These are phyloP conservation scores for Tetracladium maxilliforme DNA, from an alignment of 2,329 filamentous ascomycete species.

Conservation along the genomic window DNA sequence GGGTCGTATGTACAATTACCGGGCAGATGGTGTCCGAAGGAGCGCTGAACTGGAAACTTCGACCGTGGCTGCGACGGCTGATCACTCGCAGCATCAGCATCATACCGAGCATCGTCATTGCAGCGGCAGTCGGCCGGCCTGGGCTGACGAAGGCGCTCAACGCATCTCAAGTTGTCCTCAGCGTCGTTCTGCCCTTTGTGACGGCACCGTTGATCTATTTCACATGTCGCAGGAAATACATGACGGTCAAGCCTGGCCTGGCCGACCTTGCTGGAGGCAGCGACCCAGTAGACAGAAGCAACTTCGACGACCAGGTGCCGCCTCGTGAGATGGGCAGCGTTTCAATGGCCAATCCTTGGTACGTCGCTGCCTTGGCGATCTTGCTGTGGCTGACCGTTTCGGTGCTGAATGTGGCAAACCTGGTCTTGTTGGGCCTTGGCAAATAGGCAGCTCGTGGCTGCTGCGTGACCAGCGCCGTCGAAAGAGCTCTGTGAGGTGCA, in stretches of 20 bases:
- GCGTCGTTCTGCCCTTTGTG: constrained; percentile 70
- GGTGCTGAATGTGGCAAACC: constrained; percentile 63
- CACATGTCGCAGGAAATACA: constrained; percentile 64
- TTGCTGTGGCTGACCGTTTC: constrained; percentile 62
- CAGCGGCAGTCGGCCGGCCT: constrained; percentile 56
- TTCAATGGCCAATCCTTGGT: constrained; percentile 58
- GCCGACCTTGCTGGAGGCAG: constrained; percentile 17
- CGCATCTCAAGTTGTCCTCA: constrained; percentile 64
- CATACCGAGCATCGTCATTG: constrained; percentile 70
- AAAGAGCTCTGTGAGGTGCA: too few relatives aligned
- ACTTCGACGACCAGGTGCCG: constrained; percentile 1
- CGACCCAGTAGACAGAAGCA: constrained; percentile 7
- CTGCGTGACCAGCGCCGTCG: too few relatives aligned
- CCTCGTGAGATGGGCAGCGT: neutral
- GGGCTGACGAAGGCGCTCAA: constrained; percentile 61
- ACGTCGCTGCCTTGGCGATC: constrained; percentile 39
- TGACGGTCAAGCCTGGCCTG: constrained; percentile 47
- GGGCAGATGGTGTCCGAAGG: constrained; percentile 84
- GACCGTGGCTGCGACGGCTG: constrained; percentile 66
- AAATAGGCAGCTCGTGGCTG: too few relatives aligned
- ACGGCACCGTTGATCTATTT: constrained; percentile 74
- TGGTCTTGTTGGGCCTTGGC: constrained; percentile 46
- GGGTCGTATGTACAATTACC: constrained; percentile 78
- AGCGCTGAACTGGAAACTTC: constrained; percentile 58
- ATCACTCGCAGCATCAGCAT: constrained; percentile 70